These are phyloP conservation scores for Xylaria polymorpha DNA, from an alignment of 2,329 filamentous ascomycete species.

Conservation along the genomic window DNA sequence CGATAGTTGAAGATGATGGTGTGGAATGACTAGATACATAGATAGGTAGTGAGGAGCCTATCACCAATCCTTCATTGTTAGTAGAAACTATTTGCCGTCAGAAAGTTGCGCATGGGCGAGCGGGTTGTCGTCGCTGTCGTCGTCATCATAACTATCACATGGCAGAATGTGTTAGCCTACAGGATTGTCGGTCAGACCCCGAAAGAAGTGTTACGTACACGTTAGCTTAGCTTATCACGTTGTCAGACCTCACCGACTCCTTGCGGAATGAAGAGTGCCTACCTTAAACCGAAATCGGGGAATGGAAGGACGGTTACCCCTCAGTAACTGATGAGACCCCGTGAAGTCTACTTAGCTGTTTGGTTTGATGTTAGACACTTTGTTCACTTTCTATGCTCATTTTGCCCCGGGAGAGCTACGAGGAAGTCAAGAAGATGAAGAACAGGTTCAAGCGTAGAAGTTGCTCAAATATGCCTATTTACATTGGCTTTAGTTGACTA, in stretches of 20 bases:
- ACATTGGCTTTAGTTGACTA: background rate
- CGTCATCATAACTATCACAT: constrained; percentile 15
- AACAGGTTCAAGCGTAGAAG: background rate
- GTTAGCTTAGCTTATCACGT: background rate
- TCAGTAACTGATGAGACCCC: background rate
- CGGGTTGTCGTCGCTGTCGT: background rate
- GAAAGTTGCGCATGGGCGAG: background rate
- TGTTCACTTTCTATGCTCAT: too few relatives aligned
- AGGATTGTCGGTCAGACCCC: constrained; percentile 6
- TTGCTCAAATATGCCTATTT: background rate
- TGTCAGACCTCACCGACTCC: background rate
- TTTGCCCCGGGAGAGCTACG: too few relatives aligned
- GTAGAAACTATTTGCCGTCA: background rate
- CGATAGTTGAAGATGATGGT: background rate
- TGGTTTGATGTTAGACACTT: background rate
- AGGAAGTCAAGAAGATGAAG: background rate
- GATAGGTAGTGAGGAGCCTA: background rate
- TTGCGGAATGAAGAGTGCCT: background rate
- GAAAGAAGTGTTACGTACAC: constrained; percentile 7
- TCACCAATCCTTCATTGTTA: background rate
- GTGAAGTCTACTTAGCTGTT: background rate
- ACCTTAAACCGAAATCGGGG: background rate
- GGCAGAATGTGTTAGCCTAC: background rate
- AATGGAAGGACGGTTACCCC: background rate
- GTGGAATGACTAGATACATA: background rate